Evolutionary conservation across 202 grass and related monocot genomes (phyloP), one percentile per base, ranked within the genome.

Genomic region (Zizania palustris): DNA sequence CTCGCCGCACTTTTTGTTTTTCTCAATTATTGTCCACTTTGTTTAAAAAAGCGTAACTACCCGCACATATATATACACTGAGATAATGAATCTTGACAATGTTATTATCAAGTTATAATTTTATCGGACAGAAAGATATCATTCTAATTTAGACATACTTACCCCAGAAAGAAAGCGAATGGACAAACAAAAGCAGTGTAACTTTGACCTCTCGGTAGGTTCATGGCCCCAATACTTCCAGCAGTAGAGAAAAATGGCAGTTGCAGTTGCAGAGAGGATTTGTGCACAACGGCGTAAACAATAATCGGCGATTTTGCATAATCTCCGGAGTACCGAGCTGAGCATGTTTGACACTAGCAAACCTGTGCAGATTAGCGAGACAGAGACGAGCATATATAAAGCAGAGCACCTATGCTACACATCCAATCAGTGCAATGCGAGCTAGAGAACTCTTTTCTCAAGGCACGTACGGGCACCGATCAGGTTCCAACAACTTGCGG

Each of bases 401-500:
- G 1, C 14, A 3, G 35, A 19, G 16, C 50, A 54, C 54, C 53
- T 60, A 43, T 28, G 28, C 28, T 28, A 28, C 28, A 28, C 28
- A 28, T 28, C 28, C 28, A 28, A 28, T 28, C 63, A 34, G 21
- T 57, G 54, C 11, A 35, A 21, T 78, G 53, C 33, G 65, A 64
- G 76, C 33, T 57, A 49, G 18, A 11, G n/a, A 53, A 4, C 7
- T 22, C 22, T 64, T 86, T 72, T 60, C 61, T 41, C 3, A 65
- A 56, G 54, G 10, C 36, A 67, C 22, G 10, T 20, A 67, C 22
- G 15, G 3, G 19, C 44, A 22, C 48, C 8, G 28, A 79, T 74
- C 45, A 20, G 54, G 67, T 87, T 73, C 74, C 75, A 78, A 83
- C 75, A 78, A 83, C 45, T 74, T 36, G 43, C 50, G 12, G 36